Evolutionary conservation across 73 alveolate genomes (phyloP).

Genomic region (Paramecium biaurelia): DNA sequence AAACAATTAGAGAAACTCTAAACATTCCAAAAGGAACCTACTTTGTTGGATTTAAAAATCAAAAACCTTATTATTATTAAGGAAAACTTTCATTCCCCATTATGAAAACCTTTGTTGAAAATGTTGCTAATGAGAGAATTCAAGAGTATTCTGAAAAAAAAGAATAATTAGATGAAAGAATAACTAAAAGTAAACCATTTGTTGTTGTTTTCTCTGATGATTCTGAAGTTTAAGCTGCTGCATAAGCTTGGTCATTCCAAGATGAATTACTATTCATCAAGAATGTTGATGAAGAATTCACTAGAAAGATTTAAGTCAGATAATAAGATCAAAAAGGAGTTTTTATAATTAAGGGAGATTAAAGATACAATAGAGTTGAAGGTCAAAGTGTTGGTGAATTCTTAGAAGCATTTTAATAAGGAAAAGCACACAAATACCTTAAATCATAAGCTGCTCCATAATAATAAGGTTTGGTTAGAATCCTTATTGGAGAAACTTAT

Average conservation of each 20-base stretch:
- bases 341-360: conserved; percentile 15
- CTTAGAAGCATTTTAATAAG: background rate
- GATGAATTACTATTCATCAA: conserved; percentile 8
- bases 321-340: background rate
- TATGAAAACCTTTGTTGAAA: conserved; percentile 10
- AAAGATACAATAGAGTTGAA: background rate
- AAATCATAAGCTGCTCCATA: conserved; percentile 25
- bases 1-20: conserved; percentile 11
- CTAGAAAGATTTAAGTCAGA: background rate
- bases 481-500: background rate
- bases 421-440: background rate
- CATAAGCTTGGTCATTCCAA: background rate
- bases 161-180: background rate
- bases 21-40: conserved; percentile 20
- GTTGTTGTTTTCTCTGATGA: conserved; percentile 3
- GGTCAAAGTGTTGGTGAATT: background rate
- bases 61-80: background rate
- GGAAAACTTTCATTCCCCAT: conserved; percentile 27
- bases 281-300: conserved; percentile 7
- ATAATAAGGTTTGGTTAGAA: background rate
- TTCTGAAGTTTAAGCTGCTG: background rate
- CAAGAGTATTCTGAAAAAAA: background rate
- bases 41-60: background rate
- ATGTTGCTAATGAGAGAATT: background rate
- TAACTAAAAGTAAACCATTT: background rate